A percentile compares a stretch with the other conserved stretches of the same genome.
Conservation (phyloP, 1,139 yeast species). For the Insectozyma bohioensis region DNA sequence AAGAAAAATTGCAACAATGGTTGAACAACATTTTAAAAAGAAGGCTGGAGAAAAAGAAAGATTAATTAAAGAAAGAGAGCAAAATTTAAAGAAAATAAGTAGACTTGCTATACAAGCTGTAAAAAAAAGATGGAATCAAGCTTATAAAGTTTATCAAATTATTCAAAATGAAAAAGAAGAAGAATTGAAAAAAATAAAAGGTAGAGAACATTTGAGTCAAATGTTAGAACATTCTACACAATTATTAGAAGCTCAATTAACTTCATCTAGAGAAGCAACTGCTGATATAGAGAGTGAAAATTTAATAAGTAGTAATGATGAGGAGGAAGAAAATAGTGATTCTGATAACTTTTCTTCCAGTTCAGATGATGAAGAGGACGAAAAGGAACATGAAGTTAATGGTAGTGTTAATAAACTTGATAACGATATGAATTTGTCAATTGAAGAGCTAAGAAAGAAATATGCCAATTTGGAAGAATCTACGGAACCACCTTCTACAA, state of each 20-base stretch:
- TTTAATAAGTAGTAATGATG: slow-evolving; percentile 19
- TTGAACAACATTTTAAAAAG: slow-evolving; percentile 84
- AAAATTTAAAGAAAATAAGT: slow-evolving; percentile 65
- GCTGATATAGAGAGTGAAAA: slow-evolving; percentile 20
- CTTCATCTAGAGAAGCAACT: slow-evolving; percentile 30
- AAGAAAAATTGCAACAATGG: slow-evolving; percentile 73
- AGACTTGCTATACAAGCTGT: slow-evolving; percentile 81
- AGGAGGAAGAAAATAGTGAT: slow-evolving; percentile 20
- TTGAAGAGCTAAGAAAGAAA: slow-evolving; percentile 65
- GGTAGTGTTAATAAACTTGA: slow-evolving; percentile 16
- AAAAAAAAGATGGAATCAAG: slow-evolving; percentile 86
- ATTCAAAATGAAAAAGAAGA: slow-evolving; percentile 59
- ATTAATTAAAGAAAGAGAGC: slow-evolving; percentile 68
- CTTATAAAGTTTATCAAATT: slow-evolving; percentile 73
- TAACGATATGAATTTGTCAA: slow-evolving; percentile 57
- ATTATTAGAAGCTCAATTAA: slow-evolving; percentile 79
- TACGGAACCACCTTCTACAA: slow-evolving; percentile 13
- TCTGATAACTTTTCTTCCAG: slow-evolving; percentile 22
- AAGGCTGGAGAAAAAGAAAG: slow-evolving; percentile 88
- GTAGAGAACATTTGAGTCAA: slow-evolving; percentile 84
- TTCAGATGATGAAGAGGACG: slow-evolving; percentile 31
- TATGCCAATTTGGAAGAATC: slow-evolving; percentile 52
- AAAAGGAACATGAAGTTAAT: slow-evolving; percentile 6
- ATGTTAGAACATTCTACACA: slow-evolving; percentile 92
- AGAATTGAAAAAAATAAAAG: slow-evolving; percentile 69